Evolutionary conservation across 1,139 yeast species (phyloP), one percentile per base, ranked within the genome.

Genomic region (Yamadazyma jaroonii): DNA sequence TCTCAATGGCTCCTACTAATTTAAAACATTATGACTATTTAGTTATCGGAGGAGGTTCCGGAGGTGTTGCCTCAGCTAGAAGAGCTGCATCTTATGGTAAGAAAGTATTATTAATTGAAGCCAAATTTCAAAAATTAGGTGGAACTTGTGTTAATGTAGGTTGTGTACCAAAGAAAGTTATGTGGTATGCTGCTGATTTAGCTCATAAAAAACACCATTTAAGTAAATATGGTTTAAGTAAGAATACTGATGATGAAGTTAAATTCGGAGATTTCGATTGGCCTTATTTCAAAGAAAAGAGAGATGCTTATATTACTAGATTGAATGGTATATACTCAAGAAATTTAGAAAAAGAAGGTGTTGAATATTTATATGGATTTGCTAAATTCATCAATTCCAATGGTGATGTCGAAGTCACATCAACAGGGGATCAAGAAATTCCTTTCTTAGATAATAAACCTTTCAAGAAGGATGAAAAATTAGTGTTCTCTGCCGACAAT

Each of bases 81-180:
- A 80, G 97, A 53, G 98, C 98, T 9, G 96, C 97, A 35, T 78
- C 82, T 34, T 81, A 89, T 52, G 98, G 98, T 21, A 95, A 94
- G 24, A 87, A 88, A 50, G 84, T 94, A 2, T 71, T 90, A 45
- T 58, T 92, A 29, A 74, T 92, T 41, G 98, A 92, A 62, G 79
- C 87, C 29, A 78, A 81, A 41, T 80, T 70, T 42, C 53, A 67
- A 40, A 67, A 63, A 50, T 74, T 94, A 62, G 98, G 98, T 40
- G 99, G 99, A 30, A 94, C 99, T 34, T 92, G 99, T 75, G 99
- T 94, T 48, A 94, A 94, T 60, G 98, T 90, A 31, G 99, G 99
- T 12, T 92, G 99, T 73, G 98, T 92, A 27, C 99, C 99, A 33
- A 92, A 92, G 73, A 92, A 92, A 62, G 89, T 94, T 36, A 90